Evolutionary conservation across 139 green algal species (phyloP), one percentile per base, ranked within the genome.

Genomic region (Choricystis sp.): DNA sequence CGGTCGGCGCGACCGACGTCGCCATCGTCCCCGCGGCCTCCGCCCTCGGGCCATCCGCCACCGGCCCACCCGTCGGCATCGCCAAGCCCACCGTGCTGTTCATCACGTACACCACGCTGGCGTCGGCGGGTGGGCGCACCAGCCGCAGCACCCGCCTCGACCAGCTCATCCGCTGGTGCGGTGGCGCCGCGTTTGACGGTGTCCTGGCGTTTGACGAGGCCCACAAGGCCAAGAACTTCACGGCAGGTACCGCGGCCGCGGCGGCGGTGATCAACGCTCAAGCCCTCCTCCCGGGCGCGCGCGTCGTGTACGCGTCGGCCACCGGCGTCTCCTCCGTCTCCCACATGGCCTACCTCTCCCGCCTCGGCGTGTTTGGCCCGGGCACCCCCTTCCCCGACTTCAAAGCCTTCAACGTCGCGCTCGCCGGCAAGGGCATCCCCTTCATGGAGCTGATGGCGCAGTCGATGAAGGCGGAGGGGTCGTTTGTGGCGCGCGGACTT

Each of bases 201-300:
- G 56, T 74, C 24, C 65, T 95, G 2, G 71, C 90, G 19, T 79
- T 95, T 65, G 86, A 94, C 65, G 87, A 94, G 71, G 64, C 62
- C 25, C 78, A 83, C 66, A 92, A 89, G 69, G 85, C 87, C 49
- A 95, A 95, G 76, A 89, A 90, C 72, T 90, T 79, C 49, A 74
- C 59, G 21, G 56, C 73, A 49, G 74, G 70, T 65, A 92, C 82
- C 49, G 89, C 91, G 78, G 81, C 87, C 27, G 74, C 83, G 0
- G 31, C 62, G 9, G 67, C 68, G 2, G 87, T 95, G 26, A 75
- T 91, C 40, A 77, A 84, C 60, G 69, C 92, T 31, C 84, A 92
- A 71, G 27, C 66, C 52, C 27, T 57, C 49, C 76, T 94, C 58
- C 86, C 86, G 0, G 55, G 58, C 1, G 86, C 86, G 0, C 69